Conservation (phyloP, 176 grass and related monocot species). For the Alopecurus myosuroides region DNA sequence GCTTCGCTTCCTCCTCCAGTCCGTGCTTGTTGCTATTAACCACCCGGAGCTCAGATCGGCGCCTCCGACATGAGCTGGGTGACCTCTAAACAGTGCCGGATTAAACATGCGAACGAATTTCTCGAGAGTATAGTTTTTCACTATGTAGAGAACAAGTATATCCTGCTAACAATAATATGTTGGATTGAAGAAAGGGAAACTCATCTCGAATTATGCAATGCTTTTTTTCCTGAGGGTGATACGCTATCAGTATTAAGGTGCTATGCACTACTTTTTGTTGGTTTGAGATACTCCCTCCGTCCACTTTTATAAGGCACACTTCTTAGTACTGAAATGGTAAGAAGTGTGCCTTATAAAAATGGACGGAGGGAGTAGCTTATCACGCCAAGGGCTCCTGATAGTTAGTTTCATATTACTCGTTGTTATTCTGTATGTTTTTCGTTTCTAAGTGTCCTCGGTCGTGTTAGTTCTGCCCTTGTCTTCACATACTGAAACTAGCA, state of each 20-base stretch:
- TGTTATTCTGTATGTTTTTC: neutral
- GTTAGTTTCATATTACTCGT: neutral
- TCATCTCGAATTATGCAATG: neutral
- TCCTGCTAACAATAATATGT: neutral
- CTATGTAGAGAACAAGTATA: neutral
- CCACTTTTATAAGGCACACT: too few species aligned
- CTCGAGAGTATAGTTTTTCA: neutral
- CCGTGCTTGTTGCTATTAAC: neutral
- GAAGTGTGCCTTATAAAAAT: too few species aligned
- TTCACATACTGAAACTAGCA: neutral
- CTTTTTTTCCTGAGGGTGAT: neutral
- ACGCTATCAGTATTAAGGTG: neutral
- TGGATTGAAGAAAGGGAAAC: neutral
- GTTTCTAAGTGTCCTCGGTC: neutral
- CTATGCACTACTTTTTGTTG: too few species aligned
- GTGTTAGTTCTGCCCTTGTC: neutral
- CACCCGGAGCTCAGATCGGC: neutral
- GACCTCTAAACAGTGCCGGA: neutral
- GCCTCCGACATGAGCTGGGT: neutral
- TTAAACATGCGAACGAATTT: neutral
- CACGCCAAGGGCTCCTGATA: neutral
- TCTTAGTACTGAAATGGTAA: too few species aligned
- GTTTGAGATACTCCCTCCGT: too few species aligned
- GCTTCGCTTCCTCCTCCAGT: neutral
- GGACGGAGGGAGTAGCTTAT: too few species aligned